These are phyloP conservation scores for Calocera viscosa DNA, from an alignment of 768 basidiomycete genomes.

Conservation along the genomic window DNA sequence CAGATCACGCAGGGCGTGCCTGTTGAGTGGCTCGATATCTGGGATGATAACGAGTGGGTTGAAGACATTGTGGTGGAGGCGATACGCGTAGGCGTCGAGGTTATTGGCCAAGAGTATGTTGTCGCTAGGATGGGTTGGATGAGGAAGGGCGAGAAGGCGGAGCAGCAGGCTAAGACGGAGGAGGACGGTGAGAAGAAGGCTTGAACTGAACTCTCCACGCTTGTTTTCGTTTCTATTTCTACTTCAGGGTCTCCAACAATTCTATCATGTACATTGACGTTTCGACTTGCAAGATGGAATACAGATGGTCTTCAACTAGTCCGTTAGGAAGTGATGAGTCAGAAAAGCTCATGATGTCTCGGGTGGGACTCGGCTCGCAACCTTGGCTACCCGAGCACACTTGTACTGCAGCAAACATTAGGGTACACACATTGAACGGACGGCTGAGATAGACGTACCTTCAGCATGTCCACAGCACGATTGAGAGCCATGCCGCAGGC, in stretches of 20 bases:
- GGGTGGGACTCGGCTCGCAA: not conserved
- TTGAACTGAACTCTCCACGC: not conserved
- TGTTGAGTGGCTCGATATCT: slow-evolving; percentile 69
- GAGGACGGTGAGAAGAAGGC: slow-evolving; percentile 12
- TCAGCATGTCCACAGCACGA: not conserved
- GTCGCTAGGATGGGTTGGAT: slow-evolving; percentile 76
- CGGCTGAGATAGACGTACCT: not conserved
- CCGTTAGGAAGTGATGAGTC: not conserved
- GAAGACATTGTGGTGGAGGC: slow-evolving; percentile 88
- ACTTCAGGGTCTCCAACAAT: not conserved
- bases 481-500: not conserved
- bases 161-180: slow-evolving; percentile 12
- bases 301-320: not conserved
- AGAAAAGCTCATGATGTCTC: not conserved
- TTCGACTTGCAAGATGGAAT: slow-evolving; percentile 1
- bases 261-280: not conserved
- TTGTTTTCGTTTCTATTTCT: not conserved
- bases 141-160: slow-evolving; percentile 13
- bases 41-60: slow-evolving; percentile 92
- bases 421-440: not conserved
- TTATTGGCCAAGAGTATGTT: slow-evolving; percentile 85
- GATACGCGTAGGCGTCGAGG: slow-evolving; percentile 71
- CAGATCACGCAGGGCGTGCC: slow-evolving; percentile 78
- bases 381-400: slow-evolving; percentile 6
- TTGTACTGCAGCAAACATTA: not conserved